phyloP scores from a whole-genome alignment of 306 rosid genomes.

The Gillenia trifoliata region DNA sequence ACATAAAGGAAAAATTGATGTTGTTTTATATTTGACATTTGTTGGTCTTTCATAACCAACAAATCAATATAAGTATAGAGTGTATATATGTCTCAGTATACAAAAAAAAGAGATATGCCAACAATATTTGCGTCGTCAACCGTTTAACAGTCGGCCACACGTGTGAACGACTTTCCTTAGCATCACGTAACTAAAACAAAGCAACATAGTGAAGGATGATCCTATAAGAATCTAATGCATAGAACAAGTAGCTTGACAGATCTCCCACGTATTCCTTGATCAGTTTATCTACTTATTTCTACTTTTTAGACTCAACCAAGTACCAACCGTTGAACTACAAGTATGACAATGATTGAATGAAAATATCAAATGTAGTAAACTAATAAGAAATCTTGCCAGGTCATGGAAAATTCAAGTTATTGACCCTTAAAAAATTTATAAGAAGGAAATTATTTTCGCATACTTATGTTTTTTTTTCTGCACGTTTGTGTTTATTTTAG shows the following conservation, averaged over 20 bases:
- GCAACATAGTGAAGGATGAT: not conserved
- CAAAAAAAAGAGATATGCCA: not conserved
- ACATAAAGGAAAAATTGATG: not conserved
- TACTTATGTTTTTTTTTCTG: too few relatives aligned
- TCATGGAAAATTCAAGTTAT: not conserved
- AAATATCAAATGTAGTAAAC: not conserved
- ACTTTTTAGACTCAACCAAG: not conserved
- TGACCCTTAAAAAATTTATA: too few relatives aligned
- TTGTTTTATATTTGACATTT: not conserved
- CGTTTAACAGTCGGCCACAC: not conserved
- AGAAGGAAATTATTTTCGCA: too few relatives aligned
- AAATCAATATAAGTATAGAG: not conserved
- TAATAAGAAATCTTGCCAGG: not conserved
- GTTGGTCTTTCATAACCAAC: not conserved
- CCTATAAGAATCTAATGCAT: not conserved
- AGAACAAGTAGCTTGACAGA: conserved; percentile 29
- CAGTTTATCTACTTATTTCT: too few relatives aligned
- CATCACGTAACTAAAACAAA: not conserved
- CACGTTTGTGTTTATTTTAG: too few relatives aligned
- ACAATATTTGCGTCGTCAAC: too few relatives aligned
- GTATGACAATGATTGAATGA: not conserved
- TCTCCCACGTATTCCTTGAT: too few relatives aligned
- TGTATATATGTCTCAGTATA: not conserved
- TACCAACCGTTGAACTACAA: not conserved
- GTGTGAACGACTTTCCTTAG: too few relatives aligned